Conservation (phyloP, 768 basidiomycete genomes). For the Fomitopsis pulvina region DNA sequence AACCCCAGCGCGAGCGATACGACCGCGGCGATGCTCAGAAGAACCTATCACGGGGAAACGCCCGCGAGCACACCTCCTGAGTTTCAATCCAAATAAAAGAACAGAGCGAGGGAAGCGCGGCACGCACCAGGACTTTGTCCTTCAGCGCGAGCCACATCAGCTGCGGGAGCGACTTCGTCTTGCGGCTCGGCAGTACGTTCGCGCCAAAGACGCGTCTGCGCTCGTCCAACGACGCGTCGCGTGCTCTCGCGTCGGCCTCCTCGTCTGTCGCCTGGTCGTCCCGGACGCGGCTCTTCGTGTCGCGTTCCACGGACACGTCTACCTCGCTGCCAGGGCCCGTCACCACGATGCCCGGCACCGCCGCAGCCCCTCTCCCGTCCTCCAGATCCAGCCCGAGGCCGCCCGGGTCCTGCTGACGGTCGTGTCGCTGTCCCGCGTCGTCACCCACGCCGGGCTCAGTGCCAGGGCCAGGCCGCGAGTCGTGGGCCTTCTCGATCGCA, state of each 20-base stretch:
- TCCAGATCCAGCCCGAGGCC: constrained; percentile 2
- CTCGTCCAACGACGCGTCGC: constrained; percentile 32
- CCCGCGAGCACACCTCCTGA: too few species aligned
- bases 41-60: too few species aligned
- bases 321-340: constrained; percentile 15
- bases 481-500: constrained; percentile 10
- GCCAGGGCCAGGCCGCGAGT: constrained; percentile 13
- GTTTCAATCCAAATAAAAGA: constrained; percentile 2
- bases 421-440: constrained; percentile 28
- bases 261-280: constrained; percentile 10
- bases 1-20: constrained; percentile 91
- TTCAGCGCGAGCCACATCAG: constrained; percentile 60
- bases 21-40: constrained; percentile 88
- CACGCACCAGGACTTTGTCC: constrained; percentile 56
- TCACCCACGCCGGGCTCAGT: constrained; percentile 20
- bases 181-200: constrained; percentile 43
- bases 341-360: constrained; percentile 21
- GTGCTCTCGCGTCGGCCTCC: constrained; percentile 18
- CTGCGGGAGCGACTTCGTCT: constrained; percentile 40
- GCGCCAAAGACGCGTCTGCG: constrained; percentile 43
- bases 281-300: constrained; percentile 1
- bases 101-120: background rate
- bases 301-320: background rate
- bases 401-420: constrained; percentile 12
- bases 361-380: too few species aligned